phyloP scores from a whole-genome alignment of 768 basidiomycete genomes.

The Naganishia friedmannii region DNA sequence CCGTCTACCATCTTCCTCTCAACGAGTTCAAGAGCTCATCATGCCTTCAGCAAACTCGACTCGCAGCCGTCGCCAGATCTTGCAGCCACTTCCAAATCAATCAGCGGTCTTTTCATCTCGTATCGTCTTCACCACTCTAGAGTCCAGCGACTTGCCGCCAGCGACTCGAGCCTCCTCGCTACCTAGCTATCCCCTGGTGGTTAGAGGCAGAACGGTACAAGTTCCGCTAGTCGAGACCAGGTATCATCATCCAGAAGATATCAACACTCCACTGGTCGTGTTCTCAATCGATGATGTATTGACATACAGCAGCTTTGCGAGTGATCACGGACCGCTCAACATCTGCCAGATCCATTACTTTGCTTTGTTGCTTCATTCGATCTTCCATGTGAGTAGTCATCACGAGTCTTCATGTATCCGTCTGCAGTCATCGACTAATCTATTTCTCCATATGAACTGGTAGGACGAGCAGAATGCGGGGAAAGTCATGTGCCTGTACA shows the following conservation, averaged over 20 bases:
- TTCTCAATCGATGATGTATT: conserved; percentile 42
- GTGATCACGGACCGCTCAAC: conserved; percentile 48
- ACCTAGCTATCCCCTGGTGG: background rate
- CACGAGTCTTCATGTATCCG: background rate
- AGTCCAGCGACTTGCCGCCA: background rate
- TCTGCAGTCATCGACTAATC: background rate
- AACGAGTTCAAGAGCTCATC: background rate
- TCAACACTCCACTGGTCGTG: background rate
- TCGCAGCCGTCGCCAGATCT: background rate
- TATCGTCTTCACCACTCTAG: conserved; percentile 21
- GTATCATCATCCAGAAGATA: conserved; percentile 14
- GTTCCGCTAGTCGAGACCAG: conserved; percentile 5
- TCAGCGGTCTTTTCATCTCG: conserved; percentile 8
- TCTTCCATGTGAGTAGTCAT: conserved; percentile 26
- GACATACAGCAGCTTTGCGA: conserved; percentile 40
- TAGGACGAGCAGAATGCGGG: conserved; percentile 5
- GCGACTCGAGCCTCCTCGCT: background rate
- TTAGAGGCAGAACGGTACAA: background rate
- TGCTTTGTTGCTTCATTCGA: conserved; percentile 4
- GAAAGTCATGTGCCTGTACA: conserved; percentile 61
- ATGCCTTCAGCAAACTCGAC: background rate
- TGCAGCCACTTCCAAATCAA: background rate
- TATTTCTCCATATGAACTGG: background rate
- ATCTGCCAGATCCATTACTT: conserved; percentile 35
- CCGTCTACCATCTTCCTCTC: too few species aligned